Evolutionary conservation across 106 monocot species (phyloP).

Genomic region (Dioscorea alata): DNA sequence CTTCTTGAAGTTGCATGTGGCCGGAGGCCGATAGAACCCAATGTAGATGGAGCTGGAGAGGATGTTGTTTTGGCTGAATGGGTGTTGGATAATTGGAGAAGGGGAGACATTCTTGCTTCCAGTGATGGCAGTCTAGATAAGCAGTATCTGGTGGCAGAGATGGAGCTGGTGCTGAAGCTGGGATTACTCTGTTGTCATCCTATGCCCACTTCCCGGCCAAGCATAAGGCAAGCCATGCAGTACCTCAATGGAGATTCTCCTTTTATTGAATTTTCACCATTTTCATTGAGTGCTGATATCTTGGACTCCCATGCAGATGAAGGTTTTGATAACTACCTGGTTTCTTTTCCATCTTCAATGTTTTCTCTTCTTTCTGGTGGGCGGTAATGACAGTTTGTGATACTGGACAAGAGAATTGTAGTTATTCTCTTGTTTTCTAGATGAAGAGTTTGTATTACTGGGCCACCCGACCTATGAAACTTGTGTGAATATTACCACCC

Average conservation of each 20-base stretch:
- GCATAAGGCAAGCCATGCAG: constrained; percentile 11
- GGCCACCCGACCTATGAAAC: too few species aligned
- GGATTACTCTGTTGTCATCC: constrained; percentile 8
- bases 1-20: constrained; percentile 22
- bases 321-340: constrained; percentile 5
- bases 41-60: background rate
- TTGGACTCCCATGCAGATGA: background rate
- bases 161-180: constrained; percentile 5
- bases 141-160: background rate
- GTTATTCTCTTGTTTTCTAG: too few species aligned
- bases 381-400: too few species aligned
- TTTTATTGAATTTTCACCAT: background rate
- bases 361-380: too few species aligned
- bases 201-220: constrained; percentile 5
- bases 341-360: too few species aligned
- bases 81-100: constrained; percentile 10
- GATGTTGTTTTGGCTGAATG: background rate
- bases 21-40: constrained; percentile 9
- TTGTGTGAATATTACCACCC: too few species aligned
- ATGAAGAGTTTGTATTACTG: too few species aligned
- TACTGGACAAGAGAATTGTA: too few species aligned
- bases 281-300: background rate
- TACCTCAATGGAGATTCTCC: background rate
- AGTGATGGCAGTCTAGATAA: constrained; percentile 2
- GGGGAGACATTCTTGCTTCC: background rate